Evolutionary conservation across 495 filamentous ascomycete genomes (phyloP), one percentile per base, ranked within the genome.

Genomic region (Corynascus novoguineensis): DNA sequence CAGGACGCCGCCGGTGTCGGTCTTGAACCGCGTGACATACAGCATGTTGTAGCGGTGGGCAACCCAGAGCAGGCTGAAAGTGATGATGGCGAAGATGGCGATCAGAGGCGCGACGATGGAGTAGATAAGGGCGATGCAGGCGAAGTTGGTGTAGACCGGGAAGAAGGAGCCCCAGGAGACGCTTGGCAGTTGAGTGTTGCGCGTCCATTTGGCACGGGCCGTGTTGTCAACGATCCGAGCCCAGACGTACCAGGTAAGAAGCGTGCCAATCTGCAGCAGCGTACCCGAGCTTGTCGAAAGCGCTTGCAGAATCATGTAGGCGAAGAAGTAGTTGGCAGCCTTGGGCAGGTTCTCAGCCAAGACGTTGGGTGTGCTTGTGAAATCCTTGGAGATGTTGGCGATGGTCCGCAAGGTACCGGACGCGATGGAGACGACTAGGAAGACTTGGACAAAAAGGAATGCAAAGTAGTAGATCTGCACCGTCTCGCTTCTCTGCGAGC

Each of bases 311-410:
- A 97, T 84, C 84, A 98, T 90, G 76, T 98, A 98, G 5, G 89
- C 90, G 76, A 97, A 97, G 76, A 97, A 98, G 72, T 96, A 97
- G 67, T 97, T 95, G 59, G 89, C 86, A 2, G 92, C 89, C 70
- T 85, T 86, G 37, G 93, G 93, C 35, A 98, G 78, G 61, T 92
- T 92, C 28, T 76, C 66, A 2, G 92, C 93, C 52, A 98, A 70
- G n/a, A 89, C 75, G 24, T 83, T 67, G 0, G 90, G 83, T 41
- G 89, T 81, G n/a, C 67, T 66, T 32, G 74, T 63, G 25, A 76
- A 59, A 56, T 90, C 72, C 12, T 81, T 73, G n/a, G 82, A 68
- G 8, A 91, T 71, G 8, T 81, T 70, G 38, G 84, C 68, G 48
- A 96, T 74, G 34, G 85, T 85, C 21, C 81, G 75, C 34, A 88